Evolutionary conservation across 768 basidiomycete species (phyloP), one percentile per base, ranked within the genome.

Genomic region (Lentinula lateritia): DNA sequence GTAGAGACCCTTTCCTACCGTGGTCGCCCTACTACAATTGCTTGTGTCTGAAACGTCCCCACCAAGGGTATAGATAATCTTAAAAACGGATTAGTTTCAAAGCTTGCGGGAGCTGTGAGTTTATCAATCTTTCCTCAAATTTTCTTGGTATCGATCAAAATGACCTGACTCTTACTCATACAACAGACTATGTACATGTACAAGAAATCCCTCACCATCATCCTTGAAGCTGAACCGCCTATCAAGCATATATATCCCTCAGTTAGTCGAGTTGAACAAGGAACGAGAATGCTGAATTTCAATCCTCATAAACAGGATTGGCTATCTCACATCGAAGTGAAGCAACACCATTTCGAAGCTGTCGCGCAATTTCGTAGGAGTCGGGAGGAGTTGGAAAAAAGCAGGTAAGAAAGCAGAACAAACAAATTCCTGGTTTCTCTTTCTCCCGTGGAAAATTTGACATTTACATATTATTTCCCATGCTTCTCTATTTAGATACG

Each of bases 311-410:
- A 5, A 0, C 63, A 95, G 95, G 80, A 83, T 39, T 95, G 93
- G 92, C 65, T 88, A 1, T 72, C 86, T 1, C 93, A 96, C 71
- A 76, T 97, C 1, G 87, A 91, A 66, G 83, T 90, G 18, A 99
- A 99, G 72, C 74, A 77, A 42, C 75, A 81, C 52, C 96, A 99
- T 73, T 99, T 99, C 68, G 79, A 81, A 50, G 93, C 94, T 3
- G 96, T 93, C 5, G 85, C 96, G 5, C 91, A 93, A 68, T 93
- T 89, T 68, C 81, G 96, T 50, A 89, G 94, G 73, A 90, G 91
- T 69, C 79, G 92, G 58, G 95, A 96, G 50, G 95, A 98, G 67
- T 81, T 91, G 20, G 93, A 88, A 71, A 81, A 82, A 36, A 87
- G 83, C 77, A 83, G 82, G 89, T 90, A 80, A 12, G 6, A 28